Evolutionary conservation across 129 eudicot species (phyloP), one percentile per base, ranked within the genome.

Genomic region (Erigeron canadensis): DNA sequence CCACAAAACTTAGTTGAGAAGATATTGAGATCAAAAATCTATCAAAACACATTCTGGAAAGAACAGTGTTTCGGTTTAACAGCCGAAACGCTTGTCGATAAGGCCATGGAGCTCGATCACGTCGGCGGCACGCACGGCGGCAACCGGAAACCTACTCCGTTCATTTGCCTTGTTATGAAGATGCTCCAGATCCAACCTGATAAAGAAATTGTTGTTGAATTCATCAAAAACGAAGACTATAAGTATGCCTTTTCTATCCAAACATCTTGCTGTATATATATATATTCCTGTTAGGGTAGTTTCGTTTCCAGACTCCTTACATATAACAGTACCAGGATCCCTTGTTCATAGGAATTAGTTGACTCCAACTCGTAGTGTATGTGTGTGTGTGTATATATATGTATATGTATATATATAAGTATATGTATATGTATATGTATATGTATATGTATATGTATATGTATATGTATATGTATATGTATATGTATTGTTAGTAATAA

Each of bases 121-220:
- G 78, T 95, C 63, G 97, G 99, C 40, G 99, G 99, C 16, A 90
- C 99, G 18, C 76, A 60, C 43, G 96, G 97, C 6, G 97, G 99
- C 39, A 95, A 83, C 51, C 94, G 97, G 3, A 90, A 82, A 54
- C 97, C 99, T 9, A 84, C 96, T 1, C 99, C 99, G 4, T 95
- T 95, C 70, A 86, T 95, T 81, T 95, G 99, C 66, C 94, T 95
- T 21, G 89, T 95, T 28, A 81, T 80, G 84, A 95, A 95, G 87
- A 95, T 95, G 99, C 97, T 95, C 56, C 97, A 90, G 91, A 95
- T 95, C 74, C 99, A 95, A 70, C 99, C 99, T 55, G 99, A 95
- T 61, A 95, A 90, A 71, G 99, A 95, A 69, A 95, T 95, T 39
- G 99, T 95, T 47, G 97, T 95, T 8, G 99, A 95, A 60, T 95